Base-by-base conservation (phyloP, 2,329 filamentous ascomycete genomes). In the Corynespora cassiicola region DNA sequence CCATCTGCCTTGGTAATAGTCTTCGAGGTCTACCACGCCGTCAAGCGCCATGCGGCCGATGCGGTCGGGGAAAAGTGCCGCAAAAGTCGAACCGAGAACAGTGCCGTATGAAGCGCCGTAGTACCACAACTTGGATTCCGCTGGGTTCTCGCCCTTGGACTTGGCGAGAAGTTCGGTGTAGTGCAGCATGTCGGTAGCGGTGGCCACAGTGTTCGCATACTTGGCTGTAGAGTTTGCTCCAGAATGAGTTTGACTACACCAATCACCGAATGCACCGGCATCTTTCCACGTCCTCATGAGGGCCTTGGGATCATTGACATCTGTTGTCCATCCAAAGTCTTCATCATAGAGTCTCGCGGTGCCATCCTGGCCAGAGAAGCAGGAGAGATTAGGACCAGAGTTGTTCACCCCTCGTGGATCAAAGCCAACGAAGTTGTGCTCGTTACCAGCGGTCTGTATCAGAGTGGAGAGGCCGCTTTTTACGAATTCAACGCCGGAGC, bases 31-130 rank as follows among this genome's bases (percentile, higher is more conserved):
- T 4, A 62, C 45, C 19, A 71, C 62, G 10, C 67, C 66, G 37
- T 74, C 72, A 10, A 74, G 52, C 10, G 73, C 47, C 42, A 71
- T 56, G 21, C 66, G 54, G 12, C 61, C 54, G 18, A 72, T 60
- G 4, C 69, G 64, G 30, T 71, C 56, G 0, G 74, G 72, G 24
- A 62, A 73, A 39, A 76, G 63, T 6, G 68, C 58, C 0, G 72
- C 69, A 43, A 75, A 71, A 0, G 71, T 75, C 1, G 66, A 53
- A 4, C 73, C 73, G 1, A 76, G 51, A 1, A 73, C 46, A 2
- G 71, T 73, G 6, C 73, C 74, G 37, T 74, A 75, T 1, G 69
- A 72, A 14, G 66, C 56, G 65, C 66, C 31, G 37, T 63, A 63
- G 47, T 67, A 71, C 27, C 65, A 58, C 4, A 75, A 40, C 35